These are phyloP conservation scores for Colletotrichum somersetense DNA, from an alignment of 2,329 filamentous ascomycete genomes.

Conservation along the genomic window DNA sequence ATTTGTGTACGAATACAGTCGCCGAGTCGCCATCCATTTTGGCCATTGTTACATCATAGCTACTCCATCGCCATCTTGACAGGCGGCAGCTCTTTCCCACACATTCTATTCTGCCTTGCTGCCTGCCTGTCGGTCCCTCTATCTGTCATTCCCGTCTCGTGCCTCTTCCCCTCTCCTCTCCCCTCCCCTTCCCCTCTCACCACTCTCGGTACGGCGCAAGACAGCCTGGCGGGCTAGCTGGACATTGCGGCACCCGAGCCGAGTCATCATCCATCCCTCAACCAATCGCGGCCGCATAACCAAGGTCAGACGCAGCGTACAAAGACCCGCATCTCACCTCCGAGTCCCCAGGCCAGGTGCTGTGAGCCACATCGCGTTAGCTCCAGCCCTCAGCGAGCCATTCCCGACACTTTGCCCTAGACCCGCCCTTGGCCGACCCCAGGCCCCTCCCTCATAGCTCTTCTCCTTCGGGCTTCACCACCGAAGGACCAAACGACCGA, in stretches of 20 bases:
- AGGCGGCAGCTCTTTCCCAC: background rate
- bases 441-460: slow-evolving; percentile 23
- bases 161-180: background rate
- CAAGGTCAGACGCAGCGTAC: slow-evolving; percentile 4
- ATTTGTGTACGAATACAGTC: background rate
- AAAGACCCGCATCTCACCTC: slow-evolving; percentile 12
- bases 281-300: slow-evolving; percentile 25
- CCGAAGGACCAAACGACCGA: slow-evolving; percentile 31
- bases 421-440: slow-evolving; percentile 29
- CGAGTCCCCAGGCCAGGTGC: slow-evolving; percentile 10
- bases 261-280: slow-evolving; percentile 32
- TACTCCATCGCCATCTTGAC: background rate
- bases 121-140: background rate
- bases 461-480: slow-evolving; percentile 36
- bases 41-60: background rate
- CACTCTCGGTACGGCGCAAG: background rate
- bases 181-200: no score
- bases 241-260: slow-evolving; percentile 8
- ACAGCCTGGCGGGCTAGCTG: background rate
- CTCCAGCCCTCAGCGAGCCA: slow-evolving; percentile 3
- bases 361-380: slow-evolving; percentile 19
- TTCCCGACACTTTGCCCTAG: slow-evolving; percentile 13
- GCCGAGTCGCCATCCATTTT: background rate
- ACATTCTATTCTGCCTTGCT: background rate
- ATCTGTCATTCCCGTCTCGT: background rate